Evolutionary conservation across 106 monocot genomes (phyloP).

Genomic region (Alisma plantagoaquatica): DNA sequence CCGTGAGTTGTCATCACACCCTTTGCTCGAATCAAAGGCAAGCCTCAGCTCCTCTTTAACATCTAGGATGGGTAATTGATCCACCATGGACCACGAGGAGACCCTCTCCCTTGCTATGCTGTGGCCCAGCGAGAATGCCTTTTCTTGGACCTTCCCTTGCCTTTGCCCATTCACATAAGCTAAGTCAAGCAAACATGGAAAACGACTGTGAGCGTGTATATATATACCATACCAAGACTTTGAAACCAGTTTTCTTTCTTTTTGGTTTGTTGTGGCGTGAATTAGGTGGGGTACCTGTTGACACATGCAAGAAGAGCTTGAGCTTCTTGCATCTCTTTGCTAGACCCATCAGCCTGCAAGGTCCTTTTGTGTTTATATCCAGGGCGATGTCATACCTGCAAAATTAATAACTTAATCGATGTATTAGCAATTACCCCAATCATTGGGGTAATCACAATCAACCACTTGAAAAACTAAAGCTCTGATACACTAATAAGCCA

Average conservation of each 20-base stretch:
- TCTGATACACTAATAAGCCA: not conserved
- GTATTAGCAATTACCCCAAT: not conserved
- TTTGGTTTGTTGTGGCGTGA: not conserved
- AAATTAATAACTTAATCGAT: not conserved
- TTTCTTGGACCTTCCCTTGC: constrained; percentile 12
- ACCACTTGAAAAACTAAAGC: not conserved
- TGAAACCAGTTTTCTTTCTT: not conserved
- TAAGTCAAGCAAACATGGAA: not conserved
- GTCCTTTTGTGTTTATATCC: constrained; percentile 92
- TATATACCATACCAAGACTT: not conserved
- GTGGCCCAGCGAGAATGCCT: constrained; percentile 17
- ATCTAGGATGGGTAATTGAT: constrained; percentile 29
- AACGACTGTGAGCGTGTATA: not conserved
- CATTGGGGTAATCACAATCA: constrained; percentile 1
- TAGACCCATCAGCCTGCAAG: constrained; percentile 64
- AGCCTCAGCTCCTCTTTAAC: constrained; percentile 64
- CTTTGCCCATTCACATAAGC: constrained; percentile 20
- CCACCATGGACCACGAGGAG: constrained; percentile 10
- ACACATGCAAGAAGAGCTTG: constrained; percentile 77
- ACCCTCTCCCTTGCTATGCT: constrained; percentile 27
- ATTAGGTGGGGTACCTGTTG: constrained; percentile 43
- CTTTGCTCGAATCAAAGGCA: constrained; percentile 20
- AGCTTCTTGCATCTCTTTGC: constrained; percentile 62
- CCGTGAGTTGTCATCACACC: constrained; percentile 5
- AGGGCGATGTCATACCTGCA: constrained; percentile 84